These are phyloP conservation scores for Hydrangea macrophylla DNA, from an alignment of 148 eudicot genomes.

Conservation along the genomic window DNA sequence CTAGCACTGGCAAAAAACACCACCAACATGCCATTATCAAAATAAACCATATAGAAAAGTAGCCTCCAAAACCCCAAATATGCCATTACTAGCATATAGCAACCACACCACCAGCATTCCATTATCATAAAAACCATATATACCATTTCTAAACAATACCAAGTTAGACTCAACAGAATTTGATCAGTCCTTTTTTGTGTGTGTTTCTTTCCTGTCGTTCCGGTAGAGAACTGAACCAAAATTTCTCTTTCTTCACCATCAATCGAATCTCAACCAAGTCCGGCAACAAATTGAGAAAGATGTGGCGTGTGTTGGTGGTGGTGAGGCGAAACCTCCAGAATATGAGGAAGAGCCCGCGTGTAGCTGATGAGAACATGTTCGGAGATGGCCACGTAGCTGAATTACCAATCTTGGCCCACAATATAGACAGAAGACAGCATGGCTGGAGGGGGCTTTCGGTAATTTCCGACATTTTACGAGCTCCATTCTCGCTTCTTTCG, in stretches of 20 bases:
- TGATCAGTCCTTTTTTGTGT: too few relatives aligned
- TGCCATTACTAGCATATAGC: too few relatives aligned
- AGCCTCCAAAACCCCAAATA: slow-evolving; percentile 7
- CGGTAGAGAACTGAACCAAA: too few relatives aligned
- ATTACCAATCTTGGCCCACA: slow-evolving; percentile 19
- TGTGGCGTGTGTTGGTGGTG: slow-evolving; percentile 28
- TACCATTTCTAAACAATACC: too few relatives aligned
- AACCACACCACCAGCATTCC: too few relatives aligned
- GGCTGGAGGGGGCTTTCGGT: slow-evolving; percentile 41
- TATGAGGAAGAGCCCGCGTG: slow-evolving; percentile 52
- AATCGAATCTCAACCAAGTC: not conserved
- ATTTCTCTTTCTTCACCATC: too few relatives aligned
- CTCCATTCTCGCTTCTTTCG: slow-evolving; percentile 51
- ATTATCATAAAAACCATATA: too few relatives aligned
- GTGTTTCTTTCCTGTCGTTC: too few relatives aligned
- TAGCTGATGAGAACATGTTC: slow-evolving; percentile 67
- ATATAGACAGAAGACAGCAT: slow-evolving; percentile 16
- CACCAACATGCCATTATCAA: slow-evolving; percentile 18
- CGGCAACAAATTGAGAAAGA: slow-evolving; percentile 7
- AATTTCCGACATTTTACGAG: slow-evolving; percentile 33
- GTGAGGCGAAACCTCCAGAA: slow-evolving; percentile 31
- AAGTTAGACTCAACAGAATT: too few relatives aligned
- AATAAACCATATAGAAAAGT: slow-evolving; percentile 8
- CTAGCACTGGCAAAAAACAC: slow-evolving; percentile 28
- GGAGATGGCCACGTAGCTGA: slow-evolving; percentile 16